Evolutionary conservation across 2,329 filamentous ascomycete species (phyloP), one percentile per base, ranked within the genome.

Genomic region (Phaeosphaeriaceae sp.): DNA sequence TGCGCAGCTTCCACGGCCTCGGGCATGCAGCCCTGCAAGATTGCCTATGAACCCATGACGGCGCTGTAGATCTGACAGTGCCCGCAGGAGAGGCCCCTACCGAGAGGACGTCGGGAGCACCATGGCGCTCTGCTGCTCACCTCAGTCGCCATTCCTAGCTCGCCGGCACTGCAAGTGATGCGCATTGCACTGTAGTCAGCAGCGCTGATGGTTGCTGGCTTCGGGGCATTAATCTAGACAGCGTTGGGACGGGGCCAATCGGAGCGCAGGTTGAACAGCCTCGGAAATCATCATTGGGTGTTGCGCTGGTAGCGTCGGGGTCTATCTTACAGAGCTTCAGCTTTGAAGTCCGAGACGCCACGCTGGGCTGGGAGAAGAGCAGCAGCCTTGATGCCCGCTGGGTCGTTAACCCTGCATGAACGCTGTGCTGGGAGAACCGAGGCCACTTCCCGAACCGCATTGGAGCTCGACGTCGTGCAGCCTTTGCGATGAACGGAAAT

Each of bases 291-390:
- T 50, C 40, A 69, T 68, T 68, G 64, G 66, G 45, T 50, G 49
- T 60, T 55, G 25, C 50, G 57, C 57, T 62, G 69, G 61, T 49
- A 65, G 59, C 56, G 61, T 52, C 57, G 57, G 61, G 58, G 31
- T 56, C 44, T 45, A 51, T 58, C 60, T 20, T 41, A 49, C 52
- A 56, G 55, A 58, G 56, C 54, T 56, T 66, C 66, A 72, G 66
- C 63, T 69, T 54, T 54, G 62, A 70, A 70, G 62, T 69, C 69
- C 71, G 68, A 69, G 27, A 53, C 22, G 59, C 48, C 27, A 42
- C 40, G 15, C 31, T 54, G n/a, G 21, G 49, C 33, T 11, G 17
- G 25, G 46, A 41, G 15, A 24, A 46, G 36, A 46, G 36, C 21
- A 25, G 22, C 45, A n/a, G 41, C 20, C 9, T 15, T n/a, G 27